Conservation (phyloP, 768 basidiomycete species). For the Omphalotus guepiniiformis region DNA sequence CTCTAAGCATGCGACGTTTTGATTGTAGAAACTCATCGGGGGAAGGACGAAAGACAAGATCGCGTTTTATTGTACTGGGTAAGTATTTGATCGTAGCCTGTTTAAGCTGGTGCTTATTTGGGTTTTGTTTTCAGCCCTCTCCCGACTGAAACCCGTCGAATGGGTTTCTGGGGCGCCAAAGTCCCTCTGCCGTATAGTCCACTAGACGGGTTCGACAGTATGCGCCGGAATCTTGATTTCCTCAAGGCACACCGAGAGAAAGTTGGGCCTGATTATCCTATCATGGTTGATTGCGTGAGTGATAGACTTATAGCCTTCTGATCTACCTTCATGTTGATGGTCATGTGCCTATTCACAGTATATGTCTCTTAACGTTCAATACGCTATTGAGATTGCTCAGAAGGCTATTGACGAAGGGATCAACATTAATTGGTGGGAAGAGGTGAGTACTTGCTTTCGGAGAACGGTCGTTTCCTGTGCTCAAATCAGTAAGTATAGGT, state of each 20-base stretch:
- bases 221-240: slow-evolving; percentile 27
- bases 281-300: slow-evolving; percentile 20
- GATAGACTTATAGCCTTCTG: neutral
- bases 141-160: slow-evolving; percentile 20
- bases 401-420: slow-evolving; percentile 21
- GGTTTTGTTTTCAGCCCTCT: neutral
- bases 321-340: neutral
- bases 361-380: slow-evolving; percentile 27
- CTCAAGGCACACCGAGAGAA: slow-evolving; percentile 23
- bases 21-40: slow-evolving; percentile 23
- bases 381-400: slow-evolving; percentile 25
- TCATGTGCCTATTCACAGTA: slow-evolving; percentile 10
- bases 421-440: slow-evolving; percentile 30
- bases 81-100: slow-evolving; percentile 4
- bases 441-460: too few relatives aligned
- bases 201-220: slow-evolving; percentile 21
- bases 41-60: slow-evolving; percentile 26
- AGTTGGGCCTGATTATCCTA: slow-evolving; percentile 25
- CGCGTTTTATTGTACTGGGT: slow-evolving; percentile 25
- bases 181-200: slow-evolving; percentile 28
- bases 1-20: neutral
- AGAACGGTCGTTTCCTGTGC: too few relatives aligned
- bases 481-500: neutral
- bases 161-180: slow-evolving; percentile 28
- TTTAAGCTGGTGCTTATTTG: neutral